Evolutionary conservation across 768 basidiomycete species (phyloP), one percentile per base, ranked within the genome.

Genomic region (Artomyces pyxidatus): DNA sequence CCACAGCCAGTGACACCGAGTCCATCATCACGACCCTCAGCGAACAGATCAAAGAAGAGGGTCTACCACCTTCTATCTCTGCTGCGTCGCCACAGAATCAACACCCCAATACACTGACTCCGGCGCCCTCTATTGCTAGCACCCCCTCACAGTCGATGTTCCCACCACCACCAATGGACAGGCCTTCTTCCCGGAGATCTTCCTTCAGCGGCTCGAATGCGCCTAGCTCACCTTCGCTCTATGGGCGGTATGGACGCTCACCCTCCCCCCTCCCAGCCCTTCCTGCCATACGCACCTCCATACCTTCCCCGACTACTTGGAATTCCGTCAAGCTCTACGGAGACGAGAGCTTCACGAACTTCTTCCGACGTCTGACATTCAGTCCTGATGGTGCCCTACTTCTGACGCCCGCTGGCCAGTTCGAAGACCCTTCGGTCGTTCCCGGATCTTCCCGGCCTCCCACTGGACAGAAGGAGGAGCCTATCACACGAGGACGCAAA

Each of bases 361-460:
- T 98, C 71, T 99, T 98, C 75, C 73, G 96, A 25, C 77, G 96
- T 29, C 71, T 99, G 52, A 85, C 86, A 10, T 99, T 97, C 68
- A 92, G 90, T 47, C 90, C 95, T 2, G 96, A 99, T 62, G 96
- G 96, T 0, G 89, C 85, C 9, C 71, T 99, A 29, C 74, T 99
- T 39, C 71, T 98, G 56, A 98, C 96, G 0, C 96, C 96, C 0
- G 95, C 96, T 1, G 96, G 96, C 0, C 89, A 95, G 61, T 97
- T 96, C 59, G 94, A 98, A 62, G 95, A 98, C 64, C 87, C 90
- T 3, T 80, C 86, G 12, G 80, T 77, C 43, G 45, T 63, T 9
- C 66, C 81, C 25, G 65, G 70, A 12, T 61, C 72, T 47, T 57
- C 51, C 10, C 35, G 55, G 12, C 37, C 56, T 19, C 58, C 61